These are phyloP conservation scores for Chaetomiaceae sp. DNA, from an alignment of 2,329 filamentous ascomycete genomes.

Conservation along the genomic window DNA sequence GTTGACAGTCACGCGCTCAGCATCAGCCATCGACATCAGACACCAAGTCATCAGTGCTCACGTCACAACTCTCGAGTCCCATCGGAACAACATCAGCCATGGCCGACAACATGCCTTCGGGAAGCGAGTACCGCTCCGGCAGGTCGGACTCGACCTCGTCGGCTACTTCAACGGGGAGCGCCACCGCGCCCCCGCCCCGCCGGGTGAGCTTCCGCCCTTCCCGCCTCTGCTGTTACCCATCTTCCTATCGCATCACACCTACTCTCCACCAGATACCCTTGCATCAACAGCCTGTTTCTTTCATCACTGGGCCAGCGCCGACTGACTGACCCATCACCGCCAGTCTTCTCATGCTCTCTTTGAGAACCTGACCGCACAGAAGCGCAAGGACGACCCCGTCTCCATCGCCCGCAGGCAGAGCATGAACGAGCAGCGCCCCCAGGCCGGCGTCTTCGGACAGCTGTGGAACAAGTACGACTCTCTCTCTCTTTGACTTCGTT, in stretches of 20 bases:
- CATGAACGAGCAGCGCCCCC: constrained; percentile 46
- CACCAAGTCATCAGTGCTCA: neutral
- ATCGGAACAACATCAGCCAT: constrained; percentile 4
- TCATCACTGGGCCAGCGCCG: neutral
- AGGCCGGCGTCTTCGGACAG: constrained; percentile 44
- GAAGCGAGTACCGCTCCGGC: constrained; percentile 20
- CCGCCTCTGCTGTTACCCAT: neutral
- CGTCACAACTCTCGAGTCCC: neutral
- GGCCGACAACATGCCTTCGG: constrained; percentile 17
- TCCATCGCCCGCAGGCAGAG: constrained; percentile 46
- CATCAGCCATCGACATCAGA: neutral
- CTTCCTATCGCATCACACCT: neutral
- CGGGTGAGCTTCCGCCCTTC: constrained; percentile 14
- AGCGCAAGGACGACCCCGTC: constrained; percentile 39
- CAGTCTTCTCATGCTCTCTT: constrained; percentile 38
- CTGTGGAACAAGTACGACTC: constrained; percentile 51
- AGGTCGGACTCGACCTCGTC: constrained; percentile 27
- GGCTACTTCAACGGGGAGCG: constrained; percentile 8
- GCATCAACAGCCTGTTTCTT: neutral
- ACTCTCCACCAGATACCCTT: no score
- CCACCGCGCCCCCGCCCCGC: constrained; percentile 13
- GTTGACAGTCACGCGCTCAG: neutral
- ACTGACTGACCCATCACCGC: neutral
- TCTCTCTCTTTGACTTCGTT: neutral
- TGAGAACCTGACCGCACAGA: constrained; percentile 45